phyloP scores from a whole-genome alignment of 495 filamentous ascomycete genomes.

The Aspergillus cavernicola region DNA sequence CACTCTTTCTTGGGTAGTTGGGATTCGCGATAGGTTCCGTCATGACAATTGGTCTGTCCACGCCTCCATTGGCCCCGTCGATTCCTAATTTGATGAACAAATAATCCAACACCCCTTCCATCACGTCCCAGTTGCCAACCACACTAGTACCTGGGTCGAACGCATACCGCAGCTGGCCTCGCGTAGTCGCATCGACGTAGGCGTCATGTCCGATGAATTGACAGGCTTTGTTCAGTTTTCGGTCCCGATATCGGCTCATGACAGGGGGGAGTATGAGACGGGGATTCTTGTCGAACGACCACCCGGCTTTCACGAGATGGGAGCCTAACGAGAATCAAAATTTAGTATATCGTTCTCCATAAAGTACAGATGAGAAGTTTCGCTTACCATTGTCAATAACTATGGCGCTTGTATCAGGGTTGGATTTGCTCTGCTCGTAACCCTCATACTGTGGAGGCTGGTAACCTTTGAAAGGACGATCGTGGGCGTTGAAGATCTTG shows the following conservation, averaged over 20 bases:
- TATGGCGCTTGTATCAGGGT: slow-evolving; percentile 63
- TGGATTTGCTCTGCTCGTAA: slow-evolving; percentile 56
- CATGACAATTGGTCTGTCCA: slow-evolving; percentile 89
- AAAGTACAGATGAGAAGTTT: not conserved
- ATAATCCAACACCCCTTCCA: slow-evolving; percentile 91
- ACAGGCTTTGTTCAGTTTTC: slow-evolving; percentile 83
- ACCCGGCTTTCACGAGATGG: slow-evolving; percentile 83
- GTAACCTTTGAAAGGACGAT: slow-evolving; percentile 76
- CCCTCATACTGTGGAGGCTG: slow-evolving; percentile 64
- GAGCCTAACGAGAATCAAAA: slow-evolving; percentile 58
- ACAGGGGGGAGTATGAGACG: slow-evolving; percentile 79
- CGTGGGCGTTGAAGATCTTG: slow-evolving; percentile 53
- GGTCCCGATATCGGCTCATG: slow-evolving; percentile 89
- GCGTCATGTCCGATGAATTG: slow-evolving; percentile 89
- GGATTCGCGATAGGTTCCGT: slow-evolving; percentile 92
- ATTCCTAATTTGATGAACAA: slow-evolving; percentile 89
- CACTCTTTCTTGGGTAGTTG: slow-evolving; percentile 80
- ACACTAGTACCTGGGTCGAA: slow-evolving; percentile 90
- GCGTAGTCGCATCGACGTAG: slow-evolving; percentile 87
- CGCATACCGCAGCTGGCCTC: slow-evolving; percentile 82
- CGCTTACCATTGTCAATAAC: slow-evolving; percentile 97
- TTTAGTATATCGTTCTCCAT: slow-evolving; percentile 3
- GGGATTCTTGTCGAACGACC: slow-evolving; percentile 82
- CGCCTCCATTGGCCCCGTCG: slow-evolving; percentile 63
- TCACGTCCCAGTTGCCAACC: slow-evolving; percentile 94